phyloP scores from a whole-genome alignment of 2,329 filamentous ascomycete genomes.

The Exophiala bonariae region DNA sequence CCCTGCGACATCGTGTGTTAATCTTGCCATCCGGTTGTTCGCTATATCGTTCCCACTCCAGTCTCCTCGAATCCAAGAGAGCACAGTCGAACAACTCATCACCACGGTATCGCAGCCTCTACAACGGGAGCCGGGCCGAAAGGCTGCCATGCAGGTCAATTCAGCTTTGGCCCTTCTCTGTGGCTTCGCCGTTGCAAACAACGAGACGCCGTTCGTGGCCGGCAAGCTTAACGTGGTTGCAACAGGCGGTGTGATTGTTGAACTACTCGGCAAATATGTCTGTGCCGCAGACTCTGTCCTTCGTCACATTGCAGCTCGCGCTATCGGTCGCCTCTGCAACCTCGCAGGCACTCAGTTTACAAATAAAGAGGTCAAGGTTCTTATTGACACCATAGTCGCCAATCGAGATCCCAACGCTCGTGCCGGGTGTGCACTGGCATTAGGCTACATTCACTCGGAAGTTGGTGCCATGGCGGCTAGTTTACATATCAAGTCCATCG shows the following conservation, averaged over 20 bases:
- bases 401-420: slow-evolving; percentile 92
- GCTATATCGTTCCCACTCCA: slow-evolving; percentile 88
- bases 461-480: slow-evolving; percentile 97
- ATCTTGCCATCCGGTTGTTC: slow-evolving; percentile 90
- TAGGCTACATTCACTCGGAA: slow-evolving; percentile 91
- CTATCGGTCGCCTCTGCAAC: slow-evolving; percentile 81
- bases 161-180: slow-evolving; percentile 78
- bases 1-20: slow-evolving; percentile 88
- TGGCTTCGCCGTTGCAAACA: slow-evolving; percentile 79
- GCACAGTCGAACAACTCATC: slow-evolving; percentile 88
- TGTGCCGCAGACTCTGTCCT: slow-evolving; percentile 83
- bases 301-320: slow-evolving; percentile 79
- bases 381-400: slow-evolving; percentile 90
- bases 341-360: slow-evolving; percentile 85
- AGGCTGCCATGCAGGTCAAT: slow-evolving; percentile 88
- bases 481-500: slow-evolving; percentile 92
- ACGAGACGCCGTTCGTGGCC: slow-evolving; percentile 70
- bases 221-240: slow-evolving; percentile 73
- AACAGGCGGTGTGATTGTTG: slow-evolving; percentile 68
- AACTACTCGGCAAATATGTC: slow-evolving; percentile 61
- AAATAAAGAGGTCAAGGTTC: slow-evolving; percentile 81
- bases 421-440: slow-evolving; percentile 88
- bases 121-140: slow-evolving; percentile 82
- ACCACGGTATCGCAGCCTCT: slow-evolving; percentile 74
- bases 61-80: slow-evolving; percentile 89